These are phyloP conservation scores for Xylaria sp. DNA, from an alignment of 2,329 filamentous ascomycete species.

Conservation along the genomic window DNA sequence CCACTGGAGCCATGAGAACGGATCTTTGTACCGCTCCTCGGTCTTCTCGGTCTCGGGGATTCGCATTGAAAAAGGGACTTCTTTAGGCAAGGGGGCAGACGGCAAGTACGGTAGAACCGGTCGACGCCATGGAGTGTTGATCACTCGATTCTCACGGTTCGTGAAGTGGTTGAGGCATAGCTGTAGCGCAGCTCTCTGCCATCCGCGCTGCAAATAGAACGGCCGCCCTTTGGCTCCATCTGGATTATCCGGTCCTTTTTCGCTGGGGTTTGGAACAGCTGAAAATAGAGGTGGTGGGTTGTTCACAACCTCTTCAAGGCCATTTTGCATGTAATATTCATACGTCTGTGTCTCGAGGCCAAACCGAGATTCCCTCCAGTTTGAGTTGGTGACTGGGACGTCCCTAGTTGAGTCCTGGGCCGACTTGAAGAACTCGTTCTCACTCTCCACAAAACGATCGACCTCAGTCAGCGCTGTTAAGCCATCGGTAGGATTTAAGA, in stretches of 20 bases:
- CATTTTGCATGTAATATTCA: conserved; percentile 30
- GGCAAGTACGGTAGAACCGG: conserved; percentile 34
- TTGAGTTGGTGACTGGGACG: not conserved
- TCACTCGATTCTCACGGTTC: conserved; percentile 35
- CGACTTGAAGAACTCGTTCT: conserved; percentile 13
- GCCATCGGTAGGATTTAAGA: not conserved
- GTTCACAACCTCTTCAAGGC: not conserved
- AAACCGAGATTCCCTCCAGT: conserved; percentile 10
- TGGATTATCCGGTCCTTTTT: not conserved
- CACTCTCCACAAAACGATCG: conserved; percentile 13
- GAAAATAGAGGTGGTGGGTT: conserved; percentile 3
- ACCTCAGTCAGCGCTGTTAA: conserved; percentile 4
- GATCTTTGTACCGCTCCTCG: conserved; percentile 22
- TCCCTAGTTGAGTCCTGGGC: not conserved
- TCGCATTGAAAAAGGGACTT: conserved; percentile 22
- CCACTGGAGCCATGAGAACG: conserved; percentile 31
- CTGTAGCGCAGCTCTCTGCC: conserved; percentile 43
- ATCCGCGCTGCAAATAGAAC: conserved; percentile 35
- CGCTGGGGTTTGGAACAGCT: not conserved
- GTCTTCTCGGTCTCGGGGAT: conserved; percentile 12
- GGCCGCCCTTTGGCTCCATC: conserved; percentile 4
- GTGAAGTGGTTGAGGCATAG: conserved; percentile 37
- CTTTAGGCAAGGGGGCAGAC: conserved; percentile 23
- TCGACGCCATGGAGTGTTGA: conserved; percentile 35
- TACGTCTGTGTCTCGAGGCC: conserved; percentile 35